phyloP scores from a whole-genome alignment of 345 rosid species.

The Populus alba region DNA sequence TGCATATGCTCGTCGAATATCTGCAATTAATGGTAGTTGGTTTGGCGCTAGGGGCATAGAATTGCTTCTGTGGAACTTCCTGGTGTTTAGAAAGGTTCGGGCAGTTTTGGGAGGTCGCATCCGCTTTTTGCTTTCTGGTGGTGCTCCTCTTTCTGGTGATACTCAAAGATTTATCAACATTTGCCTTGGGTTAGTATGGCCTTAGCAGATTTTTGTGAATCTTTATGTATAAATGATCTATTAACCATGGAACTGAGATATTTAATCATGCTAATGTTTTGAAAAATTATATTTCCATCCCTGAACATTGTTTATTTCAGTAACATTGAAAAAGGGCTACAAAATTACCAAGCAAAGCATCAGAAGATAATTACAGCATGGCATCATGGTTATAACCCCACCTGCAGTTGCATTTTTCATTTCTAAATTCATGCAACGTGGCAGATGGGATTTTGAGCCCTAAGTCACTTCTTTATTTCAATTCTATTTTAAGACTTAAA shows the following conservation, averaged over 20 bases:
- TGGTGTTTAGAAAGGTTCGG: conserved; percentile 79
- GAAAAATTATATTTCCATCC: not conserved
- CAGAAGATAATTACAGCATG: not conserved
- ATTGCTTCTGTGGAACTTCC: conserved; percentile 71
- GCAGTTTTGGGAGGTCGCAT: conserved; percentile 87
- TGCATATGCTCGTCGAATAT: conserved; percentile 85
- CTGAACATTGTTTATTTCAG: not conserved
- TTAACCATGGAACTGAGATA: not conserved
- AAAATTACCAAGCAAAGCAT: not conserved
- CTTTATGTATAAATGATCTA: conserved; percentile 6
- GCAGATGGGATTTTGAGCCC: not conserved
- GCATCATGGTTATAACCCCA: not conserved
- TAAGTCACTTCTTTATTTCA: not conserved
- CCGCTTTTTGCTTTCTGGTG: conserved; percentile 95
- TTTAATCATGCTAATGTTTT: not conserved
- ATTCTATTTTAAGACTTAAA: not conserved
- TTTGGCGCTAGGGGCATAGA: conserved; percentile 96
- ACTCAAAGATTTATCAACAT: conserved; percentile 99
- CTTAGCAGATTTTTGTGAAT: conserved; percentile 17
- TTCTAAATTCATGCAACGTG: not conserved
- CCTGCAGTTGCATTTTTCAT: not conserved
- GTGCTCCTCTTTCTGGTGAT: conserved; percentile 94
- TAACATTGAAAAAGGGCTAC: not conserved
- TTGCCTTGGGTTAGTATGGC: conserved; percentile 77
- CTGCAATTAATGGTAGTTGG: conserved; percentile 95